Percentiles rank a stretch among this genome's conserved stretches.
Conservation (phyloP, 208 protist genomes). For the Angomonas ambiguus region DNA sequence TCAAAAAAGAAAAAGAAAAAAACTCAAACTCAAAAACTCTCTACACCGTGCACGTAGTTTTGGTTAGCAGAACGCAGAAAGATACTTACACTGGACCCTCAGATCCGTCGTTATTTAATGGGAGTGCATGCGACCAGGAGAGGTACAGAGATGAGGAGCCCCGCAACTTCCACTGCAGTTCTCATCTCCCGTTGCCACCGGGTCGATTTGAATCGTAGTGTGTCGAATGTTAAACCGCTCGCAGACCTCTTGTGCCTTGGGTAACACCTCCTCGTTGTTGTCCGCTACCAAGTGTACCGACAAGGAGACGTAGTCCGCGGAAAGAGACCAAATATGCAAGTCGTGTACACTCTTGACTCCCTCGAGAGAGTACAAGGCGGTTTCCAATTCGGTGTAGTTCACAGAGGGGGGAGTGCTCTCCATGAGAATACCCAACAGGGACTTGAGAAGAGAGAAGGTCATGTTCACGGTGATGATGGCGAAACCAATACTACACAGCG, state of each 20-base stretch:
- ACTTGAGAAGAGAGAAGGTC: conserved; percentile 55
- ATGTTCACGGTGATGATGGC: conserved; percentile 86
- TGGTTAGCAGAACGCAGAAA: background rate
- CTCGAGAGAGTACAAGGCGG: conserved; percentile 43
- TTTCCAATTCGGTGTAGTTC: conserved; percentile 45
- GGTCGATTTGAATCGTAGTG: conserved; percentile 89
- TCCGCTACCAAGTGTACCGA: conserved; percentile 77
- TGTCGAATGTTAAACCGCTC: conserved; percentile 66
- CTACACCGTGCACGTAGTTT: background rate
- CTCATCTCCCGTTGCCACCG: conserved; percentile 25
- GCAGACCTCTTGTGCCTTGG: conserved; percentile 60
- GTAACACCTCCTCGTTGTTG: conserved; percentile 31
- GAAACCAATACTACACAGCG: conserved; percentile 83
- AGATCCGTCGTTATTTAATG: background rate
- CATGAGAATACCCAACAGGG: conserved; percentile 88
- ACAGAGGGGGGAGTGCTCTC: conserved; percentile 75
- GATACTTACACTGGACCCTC: background rate
- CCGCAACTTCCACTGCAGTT: conserved; percentile 27
- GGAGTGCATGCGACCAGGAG: conserved; percentile 4
- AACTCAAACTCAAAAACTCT: conserved; percentile 10
- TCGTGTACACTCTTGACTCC: conserved; percentile 82
- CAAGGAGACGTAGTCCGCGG: conserved; percentile 66
- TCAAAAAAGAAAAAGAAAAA: conserved; percentile 20
- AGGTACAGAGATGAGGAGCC: conserved; percentile 2
- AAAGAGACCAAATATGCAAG: conserved; percentile 89